Percentiles rank a stretch among this genome's conserved stretches.
These are phyloP conservation scores for Aspergillus spinulosporus DNA, from an alignment of 2,329 filamentous ascomycete genomes.

Conservation along the genomic window DNA sequence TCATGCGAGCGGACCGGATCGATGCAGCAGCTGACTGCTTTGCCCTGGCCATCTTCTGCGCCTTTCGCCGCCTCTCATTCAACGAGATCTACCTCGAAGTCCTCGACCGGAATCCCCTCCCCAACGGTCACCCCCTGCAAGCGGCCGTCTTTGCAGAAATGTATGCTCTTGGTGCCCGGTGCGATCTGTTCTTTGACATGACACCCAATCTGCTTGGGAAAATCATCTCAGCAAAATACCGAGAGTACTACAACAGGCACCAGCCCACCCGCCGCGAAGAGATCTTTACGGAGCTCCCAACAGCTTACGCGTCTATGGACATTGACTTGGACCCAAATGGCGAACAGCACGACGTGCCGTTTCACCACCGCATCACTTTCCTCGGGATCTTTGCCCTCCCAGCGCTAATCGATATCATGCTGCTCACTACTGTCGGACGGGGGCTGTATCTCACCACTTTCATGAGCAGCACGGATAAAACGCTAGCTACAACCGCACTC, in stretches of 20 bases:
- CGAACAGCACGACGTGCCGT: slow-evolving; percentile 44
- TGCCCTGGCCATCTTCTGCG: slow-evolving; percentile 58
- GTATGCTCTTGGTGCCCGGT: slow-evolving; percentile 62
- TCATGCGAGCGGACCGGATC: slow-evolving; percentile 34
- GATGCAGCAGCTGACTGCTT: slow-evolving; percentile 55
- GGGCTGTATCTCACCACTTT: slow-evolving; percentile 61
- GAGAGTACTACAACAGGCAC: slow-evolving; percentile 47
- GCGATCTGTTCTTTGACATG: slow-evolving; percentile 62
- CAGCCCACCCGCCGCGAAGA: slow-evolving; percentile 17
- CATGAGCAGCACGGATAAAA: slow-evolving; percentile 50
- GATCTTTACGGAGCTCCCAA: slow-evolving; percentile 45
- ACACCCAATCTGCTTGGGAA: slow-evolving; percentile 50
- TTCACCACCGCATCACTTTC: slow-evolving; percentile 55
- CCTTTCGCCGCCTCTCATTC: slow-evolving; percentile 55
- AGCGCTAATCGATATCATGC: slow-evolving; percentile 60
- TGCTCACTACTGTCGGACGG: slow-evolving; percentile 59
- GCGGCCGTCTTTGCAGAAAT: slow-evolving; percentile 63
- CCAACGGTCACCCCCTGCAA: slow-evolving; percentile 61
- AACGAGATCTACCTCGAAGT: slow-evolving; percentile 64
- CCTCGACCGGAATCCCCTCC: slow-evolving; percentile 61
- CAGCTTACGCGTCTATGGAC: slow-evolving; percentile 53
- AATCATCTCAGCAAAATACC: slow-evolving; percentile 41
- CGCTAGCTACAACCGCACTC: slow-evolving; percentile 57
- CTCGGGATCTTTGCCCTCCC: slow-evolving; percentile 64
- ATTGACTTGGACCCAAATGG: slow-evolving; percentile 51